Percentiles rank a stretch among this genome's conserved stretches.
These are phyloP conservation scores for Microsporum canis DNA, from an alignment of 2,329 filamentous ascomycete species.

Conservation along the genomic window DNA sequence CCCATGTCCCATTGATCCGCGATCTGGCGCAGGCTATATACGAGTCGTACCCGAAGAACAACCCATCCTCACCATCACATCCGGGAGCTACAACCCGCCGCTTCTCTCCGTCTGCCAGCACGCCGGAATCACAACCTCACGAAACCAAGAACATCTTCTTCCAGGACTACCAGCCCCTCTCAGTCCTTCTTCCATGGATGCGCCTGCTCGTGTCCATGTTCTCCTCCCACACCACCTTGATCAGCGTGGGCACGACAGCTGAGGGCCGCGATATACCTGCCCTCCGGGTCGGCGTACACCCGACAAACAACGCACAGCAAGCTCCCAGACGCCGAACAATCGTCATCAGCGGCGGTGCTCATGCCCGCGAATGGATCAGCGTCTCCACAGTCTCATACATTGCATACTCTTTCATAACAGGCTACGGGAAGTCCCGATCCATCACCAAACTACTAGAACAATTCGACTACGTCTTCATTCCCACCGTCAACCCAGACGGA, in stretches of 20 bases:
- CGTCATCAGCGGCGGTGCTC: constrained; percentile 72
- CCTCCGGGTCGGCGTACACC: constrained; percentile 58
- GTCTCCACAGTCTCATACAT: constrained; percentile 84
- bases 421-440: constrained; percentile 58
- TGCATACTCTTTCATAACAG: constrained; percentile 75
- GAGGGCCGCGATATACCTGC: constrained; percentile 80
- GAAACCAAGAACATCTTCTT: constrained; percentile 63
- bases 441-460: constrained; percentile 69
- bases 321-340: constrained; percentile 57
- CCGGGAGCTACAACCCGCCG: constrained; percentile 15
- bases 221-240: constrained; percentile 60
- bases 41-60: constrained; percentile 52
- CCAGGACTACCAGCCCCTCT: constrained; percentile 77
- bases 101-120: constrained; percentile 24
- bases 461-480: constrained; percentile 81
- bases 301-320: constrained; percentile 36
- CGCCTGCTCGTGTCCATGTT: constrained; percentile 82
- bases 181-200: constrained; percentile 86
- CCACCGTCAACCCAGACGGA: constrained; percentile 84
- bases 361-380: constrained; percentile 94
- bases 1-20: constrained; percentile 65
- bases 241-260: constrained; percentile 70
- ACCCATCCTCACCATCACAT: constrained; percentile 17
- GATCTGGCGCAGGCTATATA: constrained; percentile 68
- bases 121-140: constrained; percentile 17